Conservation (phyloP, 768 basidiomycete genomes). For the Brasilioporus rufonigricans region DNA sequence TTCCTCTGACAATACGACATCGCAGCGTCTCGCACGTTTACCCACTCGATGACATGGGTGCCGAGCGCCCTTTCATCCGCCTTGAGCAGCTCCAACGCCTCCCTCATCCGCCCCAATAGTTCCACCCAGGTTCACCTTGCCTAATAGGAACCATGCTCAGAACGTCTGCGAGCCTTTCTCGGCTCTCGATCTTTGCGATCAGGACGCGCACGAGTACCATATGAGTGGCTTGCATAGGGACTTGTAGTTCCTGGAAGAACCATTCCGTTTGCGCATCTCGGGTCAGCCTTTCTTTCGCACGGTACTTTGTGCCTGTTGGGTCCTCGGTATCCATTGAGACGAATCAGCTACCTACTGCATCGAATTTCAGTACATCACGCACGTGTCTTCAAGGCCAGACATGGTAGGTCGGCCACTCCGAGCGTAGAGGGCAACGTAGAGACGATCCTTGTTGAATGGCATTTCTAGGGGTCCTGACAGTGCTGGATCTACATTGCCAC, state of each 20-base stretch:
- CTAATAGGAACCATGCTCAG: too few relatives aligned
- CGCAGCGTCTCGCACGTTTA: background rate
- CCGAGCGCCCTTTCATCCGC: background rate
- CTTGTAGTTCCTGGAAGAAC: background rate
- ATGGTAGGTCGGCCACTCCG: too few relatives aligned
- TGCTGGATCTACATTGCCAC: too few relatives aligned
- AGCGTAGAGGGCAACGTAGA: too few relatives aligned
- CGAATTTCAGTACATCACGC: too few relatives aligned
- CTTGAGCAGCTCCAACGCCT: background rate
- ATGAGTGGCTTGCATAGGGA: background rate
- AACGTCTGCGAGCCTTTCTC: too few relatives aligned
- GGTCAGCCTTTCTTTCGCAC: too few relatives aligned
- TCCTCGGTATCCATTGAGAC: background rate
- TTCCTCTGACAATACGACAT: background rate
- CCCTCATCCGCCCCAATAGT: background rate
- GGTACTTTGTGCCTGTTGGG: too few relatives aligned
- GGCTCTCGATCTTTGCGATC: background rate
- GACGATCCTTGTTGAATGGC: too few relatives aligned
- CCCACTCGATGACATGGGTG: background rate
- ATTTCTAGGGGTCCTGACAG: too few relatives aligned
- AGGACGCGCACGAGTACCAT: background rate
- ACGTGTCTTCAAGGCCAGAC: background rate
- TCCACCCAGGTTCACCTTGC: background rate
- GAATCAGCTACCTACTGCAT: too few relatives aligned
- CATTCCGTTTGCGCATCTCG: too few relatives aligned